These are phyloP conservation scores for Mrakiaceae sp. DNA, from an alignment of 1,284 basidiomycete species.

Conservation along the genomic window DNA sequence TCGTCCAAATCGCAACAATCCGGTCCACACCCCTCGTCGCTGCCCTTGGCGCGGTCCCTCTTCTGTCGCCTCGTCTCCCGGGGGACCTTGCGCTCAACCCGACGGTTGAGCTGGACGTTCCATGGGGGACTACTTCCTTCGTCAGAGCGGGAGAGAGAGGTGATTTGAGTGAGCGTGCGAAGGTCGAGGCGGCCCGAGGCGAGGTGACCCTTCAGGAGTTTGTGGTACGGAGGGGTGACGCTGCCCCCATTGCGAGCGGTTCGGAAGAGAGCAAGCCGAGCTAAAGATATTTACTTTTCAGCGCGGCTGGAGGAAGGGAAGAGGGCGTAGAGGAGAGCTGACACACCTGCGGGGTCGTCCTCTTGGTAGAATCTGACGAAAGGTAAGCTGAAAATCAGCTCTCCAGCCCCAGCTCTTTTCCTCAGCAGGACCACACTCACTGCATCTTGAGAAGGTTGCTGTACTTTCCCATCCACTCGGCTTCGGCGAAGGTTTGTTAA, in stretches of 20 bases:
- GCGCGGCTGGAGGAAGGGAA: too few relatives aligned
- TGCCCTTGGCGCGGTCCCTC: background rate
- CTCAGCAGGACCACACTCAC: too few relatives aligned
- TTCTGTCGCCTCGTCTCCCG: background rate
- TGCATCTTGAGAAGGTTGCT: conserved; percentile 2
- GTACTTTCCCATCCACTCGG: conserved; percentile 4
- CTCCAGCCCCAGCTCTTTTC: too few relatives aligned
- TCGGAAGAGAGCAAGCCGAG: conserved; percentile 6
- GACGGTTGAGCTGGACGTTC: conserved; percentile 4
- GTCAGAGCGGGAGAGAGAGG: background rate
- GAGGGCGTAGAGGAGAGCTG: background rate
- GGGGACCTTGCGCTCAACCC: background rate
- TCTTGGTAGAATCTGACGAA: background rate
- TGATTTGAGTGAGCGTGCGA: background rate
- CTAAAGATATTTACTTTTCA: background rate
- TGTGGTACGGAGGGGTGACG: conserved; percentile 2
- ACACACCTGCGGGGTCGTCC: conserved; percentile 2
- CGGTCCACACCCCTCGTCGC: background rate
- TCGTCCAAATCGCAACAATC: background rate
- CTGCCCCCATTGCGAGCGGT: background rate
- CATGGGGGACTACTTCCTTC: background rate
- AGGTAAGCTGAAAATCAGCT: too few relatives aligned
- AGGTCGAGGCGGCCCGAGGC: background rate
- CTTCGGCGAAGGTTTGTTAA: background rate
- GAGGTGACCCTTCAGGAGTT: conserved; percentile 5